Conservation (phyloP, 2,329 filamentous ascomycete species). For the Thelonectria rubi region DNA sequence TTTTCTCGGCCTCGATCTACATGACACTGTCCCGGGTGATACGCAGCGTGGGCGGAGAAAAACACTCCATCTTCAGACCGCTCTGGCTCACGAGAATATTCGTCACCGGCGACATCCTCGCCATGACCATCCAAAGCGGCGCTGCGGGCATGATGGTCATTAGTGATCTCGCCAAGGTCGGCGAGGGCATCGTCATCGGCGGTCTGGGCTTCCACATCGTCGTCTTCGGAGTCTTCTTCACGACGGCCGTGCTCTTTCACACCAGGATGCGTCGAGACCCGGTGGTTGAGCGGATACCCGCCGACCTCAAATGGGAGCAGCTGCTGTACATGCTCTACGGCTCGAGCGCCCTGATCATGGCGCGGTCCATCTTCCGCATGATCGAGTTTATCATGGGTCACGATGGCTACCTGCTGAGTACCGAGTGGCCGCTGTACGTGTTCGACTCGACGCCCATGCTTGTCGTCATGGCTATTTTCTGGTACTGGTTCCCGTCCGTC, state of each 20-base stretch:
- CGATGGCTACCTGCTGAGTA: neutral
- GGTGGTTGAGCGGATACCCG: neutral
- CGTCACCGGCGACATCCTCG: constrained; percentile 62
- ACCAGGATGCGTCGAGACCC: neutral
- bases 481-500: too few relatives aligned
- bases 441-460: constrained; percentile 1
- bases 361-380: neutral
- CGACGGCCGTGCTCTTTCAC: too few relatives aligned
- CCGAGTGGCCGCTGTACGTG: constrained; percentile 1
- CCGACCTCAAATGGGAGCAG: neutral
- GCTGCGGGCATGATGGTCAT: constrained; percentile 45
- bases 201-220: too few relatives aligned
- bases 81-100: constrained; percentile 63
- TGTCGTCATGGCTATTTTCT: too few relatives aligned
- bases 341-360: neutral
- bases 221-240: too few relatives aligned
- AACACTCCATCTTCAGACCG: constrained; percentile 45
- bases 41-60: constrained; percentile 47
- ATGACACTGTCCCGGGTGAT: constrained; percentile 60
- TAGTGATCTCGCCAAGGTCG: too few relatives aligned
- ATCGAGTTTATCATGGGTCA: constrained; percentile 6
- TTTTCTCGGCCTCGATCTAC: constrained; percentile 61
- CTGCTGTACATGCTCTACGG: neutral
- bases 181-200: too few relatives aligned
- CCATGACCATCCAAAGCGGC: constrained; percentile 59